Conservation (phyloP, 2,329 filamentous ascomycete species). For the Ophiostoma fasciatum region DNA sequence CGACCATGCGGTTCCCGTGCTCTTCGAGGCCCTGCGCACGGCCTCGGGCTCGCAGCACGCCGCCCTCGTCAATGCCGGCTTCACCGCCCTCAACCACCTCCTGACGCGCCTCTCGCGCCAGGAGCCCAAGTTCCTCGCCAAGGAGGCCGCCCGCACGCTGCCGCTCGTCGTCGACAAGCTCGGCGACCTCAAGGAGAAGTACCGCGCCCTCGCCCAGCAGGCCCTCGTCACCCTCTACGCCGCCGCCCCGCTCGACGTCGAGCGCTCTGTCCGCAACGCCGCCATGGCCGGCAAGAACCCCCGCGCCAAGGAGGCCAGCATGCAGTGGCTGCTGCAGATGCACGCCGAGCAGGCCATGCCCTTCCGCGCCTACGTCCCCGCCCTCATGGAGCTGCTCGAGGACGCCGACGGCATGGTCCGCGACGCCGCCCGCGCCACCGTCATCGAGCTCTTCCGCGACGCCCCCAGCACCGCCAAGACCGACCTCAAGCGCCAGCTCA, state of each 20-base stretch:
- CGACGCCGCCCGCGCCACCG: conserved; percentile 66
- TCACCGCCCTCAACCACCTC: conserved; percentile 77
- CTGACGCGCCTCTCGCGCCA: conserved; percentile 76
- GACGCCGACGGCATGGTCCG: conserved; percentile 81
- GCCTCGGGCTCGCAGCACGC: conserved; percentile 66
- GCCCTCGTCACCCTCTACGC: conserved; percentile 65
- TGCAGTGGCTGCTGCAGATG: conserved; percentile 83
- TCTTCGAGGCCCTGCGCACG: conserved; percentile 70
- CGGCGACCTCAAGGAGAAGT: conserved; percentile 77
- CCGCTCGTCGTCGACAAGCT: conserved; percentile 70
- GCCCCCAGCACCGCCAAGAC: conserved; percentile 74
- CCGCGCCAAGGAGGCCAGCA: conserved; percentile 67
- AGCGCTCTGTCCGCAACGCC: conserved; percentile 62
- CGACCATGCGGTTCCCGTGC: conserved; percentile 50
- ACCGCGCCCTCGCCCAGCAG: conserved; percentile 58
- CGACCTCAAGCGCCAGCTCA: conserved; percentile 75
- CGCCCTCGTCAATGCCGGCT: conserved; percentile 64
- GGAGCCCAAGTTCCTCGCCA: conserved; percentile 57
- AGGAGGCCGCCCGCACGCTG: conserved; percentile 56
- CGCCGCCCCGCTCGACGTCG: conserved; percentile 56
- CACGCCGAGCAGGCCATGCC: conserved; percentile 64
- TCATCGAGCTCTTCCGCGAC: conserved; percentile 75
- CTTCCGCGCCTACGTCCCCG: conserved; percentile 71
- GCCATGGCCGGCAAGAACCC: conserved; percentile 70
- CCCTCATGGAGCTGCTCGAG: conserved; percentile 73